These are phyloP conservation scores for Pichia nanzhaoensis DNA, from an alignment of 805 yeast genomes.

Conservation along the genomic window DNA sequence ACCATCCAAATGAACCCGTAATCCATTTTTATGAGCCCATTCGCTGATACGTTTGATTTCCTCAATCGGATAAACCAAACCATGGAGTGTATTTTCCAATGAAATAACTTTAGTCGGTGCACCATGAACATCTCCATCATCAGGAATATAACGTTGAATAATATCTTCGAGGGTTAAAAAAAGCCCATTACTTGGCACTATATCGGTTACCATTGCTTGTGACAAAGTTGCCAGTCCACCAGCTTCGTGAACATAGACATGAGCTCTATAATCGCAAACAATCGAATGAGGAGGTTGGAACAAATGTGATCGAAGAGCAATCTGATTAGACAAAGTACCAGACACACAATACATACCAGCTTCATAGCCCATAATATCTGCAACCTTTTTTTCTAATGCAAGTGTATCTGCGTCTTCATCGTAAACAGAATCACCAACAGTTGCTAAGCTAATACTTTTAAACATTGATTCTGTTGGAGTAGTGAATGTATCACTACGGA, in stretches of 20 bases:
- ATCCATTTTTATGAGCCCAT: conserved; percentile 55
- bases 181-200: conserved; percentile 66
- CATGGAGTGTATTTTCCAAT: conserved; percentile 84
- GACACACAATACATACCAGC: conserved; percentile 80
- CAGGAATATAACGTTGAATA: conserved; percentile 49
- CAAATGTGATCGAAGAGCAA: conserved; percentile 71
- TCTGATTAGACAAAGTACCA: conserved; percentile 87
- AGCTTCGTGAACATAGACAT: conserved; percentile 78
- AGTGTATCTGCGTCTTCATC: conserved; percentile 71
- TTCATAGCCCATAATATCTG: conserved; percentile 67
- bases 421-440: conserved; percentile 87
- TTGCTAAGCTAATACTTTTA: conserved; percentile 46
- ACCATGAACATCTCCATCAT: conserved; percentile 76
- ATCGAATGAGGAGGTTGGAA: conserved; percentile 81
- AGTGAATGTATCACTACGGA: conserved; percentile 83
- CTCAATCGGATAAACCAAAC: conserved; percentile 71
- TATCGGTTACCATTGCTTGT: conserved; percentile 87
- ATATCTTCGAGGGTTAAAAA: conserved; percentile 80
- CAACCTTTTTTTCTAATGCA: conserved; percentile 56
- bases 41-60: conserved; percentile 65
- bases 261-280: conserved; percentile 80
- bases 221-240: conserved; percentile 87
- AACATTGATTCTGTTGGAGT: conserved; percentile 76
- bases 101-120: conserved; percentile 86
- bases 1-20: conserved; percentile 81